Base-by-base conservation (phyloP, 2,329 filamentous ascomycete species). In the Aspergillus sp. region DNA sequence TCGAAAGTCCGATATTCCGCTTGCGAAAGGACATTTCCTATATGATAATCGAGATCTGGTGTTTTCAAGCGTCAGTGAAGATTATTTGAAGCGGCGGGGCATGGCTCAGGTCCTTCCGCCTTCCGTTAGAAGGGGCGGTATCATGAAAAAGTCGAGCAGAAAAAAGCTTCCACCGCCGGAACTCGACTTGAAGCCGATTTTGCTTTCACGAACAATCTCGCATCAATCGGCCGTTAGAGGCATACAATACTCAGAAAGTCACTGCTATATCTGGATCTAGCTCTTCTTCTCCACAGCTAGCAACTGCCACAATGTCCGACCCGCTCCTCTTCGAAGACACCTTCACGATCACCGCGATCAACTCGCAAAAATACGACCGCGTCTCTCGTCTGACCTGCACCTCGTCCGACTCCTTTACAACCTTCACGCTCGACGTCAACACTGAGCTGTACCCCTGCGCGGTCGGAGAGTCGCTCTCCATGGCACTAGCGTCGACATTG, bases 321-420 rank as follows among this genome's bases (percentile, higher is more conserved):
- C 85, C 90, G 49, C 85, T 93, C 63, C 87, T 97, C 70, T 95
- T 94, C 74, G 90, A 96, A 73, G 90, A 95, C 66, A 85, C 82
- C 62, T 96, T 97, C 79, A 86, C 80, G 52, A 79, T 97, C 61
- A 91, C 83, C 58, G 73, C 80, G 47, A 76, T 89, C 67, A 87
- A 95, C 74, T 80, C 84, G 63, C 81, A 84, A 63, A 95, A 96
- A 74, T 98, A 98, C 73, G 93, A 97, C 74, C 88, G 91, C 55
- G 91, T 96, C 22, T 86, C 88, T 47, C 91, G 93, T 59, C 82
- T 97, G 64, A 82, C 76, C 47, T 90, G 83, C 64, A 86, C 80
- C 45, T 91, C 86, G 20, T 77, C 80, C 57, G 89, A 95, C 72
- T 81, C 80, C 59, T 77, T 82, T 54, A 88, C 86, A 25, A 78